Conservation (phyloP, 2,329 filamentous ascomycete genomes). For the Aureobasidium sp. region DNA sequence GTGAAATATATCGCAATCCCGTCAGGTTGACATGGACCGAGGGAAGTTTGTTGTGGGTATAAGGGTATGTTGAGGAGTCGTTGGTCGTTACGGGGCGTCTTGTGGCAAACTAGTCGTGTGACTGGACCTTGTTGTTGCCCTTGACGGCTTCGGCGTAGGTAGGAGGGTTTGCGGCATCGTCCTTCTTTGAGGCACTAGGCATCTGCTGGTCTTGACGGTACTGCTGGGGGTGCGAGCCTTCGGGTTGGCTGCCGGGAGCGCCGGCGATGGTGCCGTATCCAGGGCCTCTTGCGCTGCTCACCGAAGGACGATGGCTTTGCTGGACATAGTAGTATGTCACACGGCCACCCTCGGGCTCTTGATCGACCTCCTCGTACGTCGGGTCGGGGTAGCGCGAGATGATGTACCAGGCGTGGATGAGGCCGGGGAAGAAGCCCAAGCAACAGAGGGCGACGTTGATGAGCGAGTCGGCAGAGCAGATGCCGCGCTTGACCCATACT, state of each 20-base stretch:
- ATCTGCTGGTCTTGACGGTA: conserved; percentile 29
- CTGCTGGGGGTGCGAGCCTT: conserved; percentile 23
- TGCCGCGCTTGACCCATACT: conserved; percentile 95
- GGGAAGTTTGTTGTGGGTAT: not conserved
- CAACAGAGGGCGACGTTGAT: conserved; percentile 88
- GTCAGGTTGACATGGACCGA: not conserved
- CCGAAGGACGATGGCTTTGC: conserved; percentile 19
- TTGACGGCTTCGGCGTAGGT: conserved; percentile 84
- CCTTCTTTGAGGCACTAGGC: not conserved
- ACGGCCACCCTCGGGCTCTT: conserved; percentile 44
- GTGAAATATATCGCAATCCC: not conserved
- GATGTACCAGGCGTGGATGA: conserved; percentile 96
- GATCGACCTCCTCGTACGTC: conserved; percentile 55
- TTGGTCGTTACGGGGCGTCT: not conserved
- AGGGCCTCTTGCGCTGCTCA: not conserved
- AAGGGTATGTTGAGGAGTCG: not conserved
- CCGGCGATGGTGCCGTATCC: conserved; percentile 33
- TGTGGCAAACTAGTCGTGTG: conserved; percentile 39
- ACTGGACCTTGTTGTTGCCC: conserved; percentile 86
- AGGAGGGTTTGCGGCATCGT: conserved; percentile 57
- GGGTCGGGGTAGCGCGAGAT: conserved; percentile 80
- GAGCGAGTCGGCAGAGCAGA: conserved; percentile 85
- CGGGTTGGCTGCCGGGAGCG: conserved; percentile 30
- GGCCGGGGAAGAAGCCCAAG: conserved; percentile 58
- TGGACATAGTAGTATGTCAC: conserved; percentile 68